phyloP scores from a whole-genome alignment of 2,329 filamentous ascomycete species.

The Arthroderma sp. region DNA sequence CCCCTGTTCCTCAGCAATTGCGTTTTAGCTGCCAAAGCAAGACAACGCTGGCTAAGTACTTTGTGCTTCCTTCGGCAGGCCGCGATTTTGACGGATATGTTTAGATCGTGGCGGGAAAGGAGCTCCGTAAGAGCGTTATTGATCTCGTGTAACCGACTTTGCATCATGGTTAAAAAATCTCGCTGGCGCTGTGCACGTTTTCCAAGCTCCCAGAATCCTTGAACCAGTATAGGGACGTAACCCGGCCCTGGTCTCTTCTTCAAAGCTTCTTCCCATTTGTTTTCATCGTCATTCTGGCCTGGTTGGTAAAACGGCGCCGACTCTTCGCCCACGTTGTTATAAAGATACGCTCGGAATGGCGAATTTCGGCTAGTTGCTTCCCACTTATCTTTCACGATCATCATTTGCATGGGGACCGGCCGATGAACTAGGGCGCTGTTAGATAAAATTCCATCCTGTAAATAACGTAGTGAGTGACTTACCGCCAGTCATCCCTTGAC shows the following conservation, averaged over 20 bases:
- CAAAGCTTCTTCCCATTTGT: constrained; percentile 52
- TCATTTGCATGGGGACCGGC: constrained; percentile 47
- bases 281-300: constrained; percentile 42
- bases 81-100: constrained; percentile 44
- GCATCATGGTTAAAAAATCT: constrained; percentile 44
- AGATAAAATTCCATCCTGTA: neutral
- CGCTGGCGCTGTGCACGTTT: constrained; percentile 45
- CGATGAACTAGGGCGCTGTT: constrained; percentile 38
- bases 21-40: constrained; percentile 50
- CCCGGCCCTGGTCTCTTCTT: constrained; percentile 44
- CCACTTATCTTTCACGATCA: constrained; percentile 50
- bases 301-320: constrained; percentile 50
- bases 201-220: constrained; percentile 47
- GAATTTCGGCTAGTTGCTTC: constrained; percentile 39
- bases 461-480: constrained; percentile 8
- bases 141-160: constrained; percentile 50
- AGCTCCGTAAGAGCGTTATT: constrained; percentile 47
- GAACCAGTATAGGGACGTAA: constrained; percentile 47
- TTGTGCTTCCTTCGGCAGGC: constrained; percentile 48
- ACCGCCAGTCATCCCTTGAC: constrained; percentile 31
- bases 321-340: constrained; percentile 48
- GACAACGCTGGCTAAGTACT: constrained; percentile 45
- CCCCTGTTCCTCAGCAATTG: constrained; percentile 50
- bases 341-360: constrained; percentile 49
- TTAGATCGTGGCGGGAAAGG: constrained; percentile 47